These are phyloP conservation scores for Vitis rotundifolia DNA, from an alignment of 164 flowering plant genomes.

Conservation along the genomic window DNA sequence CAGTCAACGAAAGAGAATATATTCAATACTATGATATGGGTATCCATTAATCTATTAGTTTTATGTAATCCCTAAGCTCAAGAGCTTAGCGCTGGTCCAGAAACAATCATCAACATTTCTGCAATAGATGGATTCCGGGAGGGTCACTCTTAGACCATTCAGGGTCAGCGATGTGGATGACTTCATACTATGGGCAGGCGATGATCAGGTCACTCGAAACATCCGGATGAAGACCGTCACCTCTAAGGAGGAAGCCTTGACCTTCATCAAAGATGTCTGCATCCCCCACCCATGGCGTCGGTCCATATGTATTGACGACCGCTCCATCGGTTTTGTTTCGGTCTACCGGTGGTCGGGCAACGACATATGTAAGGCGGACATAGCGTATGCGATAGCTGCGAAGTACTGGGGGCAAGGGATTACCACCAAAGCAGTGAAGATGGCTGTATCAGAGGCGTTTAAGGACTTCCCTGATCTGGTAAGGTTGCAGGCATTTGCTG, in stretches of 20 bases:
- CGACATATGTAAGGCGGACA: slow-evolving; percentile 23
- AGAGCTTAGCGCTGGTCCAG: too few relatives aligned
- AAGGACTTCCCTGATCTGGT: slow-evolving; percentile 29
- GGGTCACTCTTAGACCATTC: slow-evolving; percentile 36
- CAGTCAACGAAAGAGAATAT: too few relatives aligned
- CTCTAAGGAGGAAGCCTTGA: slow-evolving; percentile 29
- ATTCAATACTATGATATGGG: too few relatives aligned
- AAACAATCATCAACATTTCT: too few relatives aligned
- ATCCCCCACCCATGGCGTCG: slow-evolving; percentile 42
- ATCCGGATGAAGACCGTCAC: slow-evolving; percentile 21
- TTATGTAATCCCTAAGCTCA: too few relatives aligned
- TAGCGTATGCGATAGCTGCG: slow-evolving; percentile 33
- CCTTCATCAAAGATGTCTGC: slow-evolving; percentile 24
- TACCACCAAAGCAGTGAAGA: slow-evolving; percentile 33
- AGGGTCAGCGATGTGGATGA: slow-evolving; percentile 33
- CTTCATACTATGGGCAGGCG: slow-evolving; percentile 38
- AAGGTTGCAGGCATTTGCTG: slow-evolving; percentile 38
- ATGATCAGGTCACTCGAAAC: slow-evolving; percentile 26
- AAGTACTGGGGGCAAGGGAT: slow-evolving; percentile 40
- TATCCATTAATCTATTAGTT: too few relatives aligned
- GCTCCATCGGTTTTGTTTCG: slow-evolving; percentile 35
- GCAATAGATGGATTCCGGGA: slow-evolving; percentile 7
- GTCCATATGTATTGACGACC: slow-evolving; percentile 40
- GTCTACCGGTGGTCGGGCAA: slow-evolving; percentile 25
- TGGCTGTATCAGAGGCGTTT: slow-evolving; percentile 33